Evolutionary conservation across 2,329 filamentous ascomycete species (phyloP), one percentile per base, ranked within the genome.

Genomic region (Talaromyces pinophilus): DNA sequence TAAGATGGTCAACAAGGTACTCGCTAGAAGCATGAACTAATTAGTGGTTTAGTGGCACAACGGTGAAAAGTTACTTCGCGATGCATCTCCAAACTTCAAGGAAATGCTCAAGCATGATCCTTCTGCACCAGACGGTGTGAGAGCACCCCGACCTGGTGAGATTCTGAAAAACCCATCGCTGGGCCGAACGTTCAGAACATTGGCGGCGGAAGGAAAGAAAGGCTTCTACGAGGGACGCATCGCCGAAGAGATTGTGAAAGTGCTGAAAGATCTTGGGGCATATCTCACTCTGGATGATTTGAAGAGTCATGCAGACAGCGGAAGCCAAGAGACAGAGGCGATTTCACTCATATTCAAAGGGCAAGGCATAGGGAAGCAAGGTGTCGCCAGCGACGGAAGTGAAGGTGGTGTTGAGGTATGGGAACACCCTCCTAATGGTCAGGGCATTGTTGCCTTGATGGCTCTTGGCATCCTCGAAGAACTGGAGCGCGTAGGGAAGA

Each of bases 341-440:
- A 95, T 98, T 70, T 93, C 91, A 0, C 83, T 97, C 60, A 88
- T 89, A 67, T 94, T 93, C 78, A 85, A 82, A 0, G 90, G 90
- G 8, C 90, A 92, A 72, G 82, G 83, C 19, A 82, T 88, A 25
- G 81, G 76, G 62, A 79, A 76, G 0, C 82, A 84, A 46, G 76
- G 75, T 8, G n/a, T 22, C 19, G 77, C 82, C 44, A 80, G 79
- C 40, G 74, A 78, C 44, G 74, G 78, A 42, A 66, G 74, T 8
- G 75, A 79, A 68, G 76, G 81, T 73, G 82, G 78, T 10, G 85
- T 97, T 50, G 89, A 96, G 74, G 82, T 99, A 0, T 98, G 94
- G 94, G 95, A 99, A 75, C 94, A 98, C 75, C 93, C 94, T 42
- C 95, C 95, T 8, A 98, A 98, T 73, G 93, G 95, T 0, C 95